phyloP scores from a whole-genome alignment of 345 rosid species.

The Ricinus communis region DNA sequence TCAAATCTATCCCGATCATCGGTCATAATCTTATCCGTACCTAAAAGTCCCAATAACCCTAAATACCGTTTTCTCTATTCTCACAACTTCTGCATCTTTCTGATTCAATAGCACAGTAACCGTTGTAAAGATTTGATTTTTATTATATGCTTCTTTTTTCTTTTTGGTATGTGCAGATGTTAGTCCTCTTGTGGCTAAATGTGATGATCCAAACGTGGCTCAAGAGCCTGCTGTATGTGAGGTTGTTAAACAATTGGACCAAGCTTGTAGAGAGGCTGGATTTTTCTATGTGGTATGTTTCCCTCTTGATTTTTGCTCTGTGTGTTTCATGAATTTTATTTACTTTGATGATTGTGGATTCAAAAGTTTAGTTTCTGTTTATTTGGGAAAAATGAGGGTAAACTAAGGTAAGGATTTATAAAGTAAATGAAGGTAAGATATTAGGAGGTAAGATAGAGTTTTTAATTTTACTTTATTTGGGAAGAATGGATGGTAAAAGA shows the following conservation, averaged over 20 bases:
- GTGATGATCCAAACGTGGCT: slow-evolving; percentile 59
- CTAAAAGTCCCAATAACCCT: no score
- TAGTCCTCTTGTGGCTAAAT: slow-evolving; percentile 52
- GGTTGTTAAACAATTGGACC: slow-evolving; percentile 64
- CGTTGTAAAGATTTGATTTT: no score
- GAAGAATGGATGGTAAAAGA: no score
- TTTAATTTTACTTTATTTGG: no score
- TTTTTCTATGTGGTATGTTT: slow-evolving; percentile 82
- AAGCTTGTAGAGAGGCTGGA: slow-evolving; percentile 81
- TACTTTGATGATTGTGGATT: background rate
- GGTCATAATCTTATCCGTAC: slow-evolving; percentile 32
- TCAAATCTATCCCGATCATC: slow-evolving; percentile 60
- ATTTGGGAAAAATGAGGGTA: no score
- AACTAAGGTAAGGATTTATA: no score
- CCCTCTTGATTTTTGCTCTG: background rate
- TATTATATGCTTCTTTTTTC: background rate
- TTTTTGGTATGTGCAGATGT: slow-evolving; percentile 47
- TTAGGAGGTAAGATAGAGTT: no score
- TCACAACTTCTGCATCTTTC: slow-evolving; percentile 14
- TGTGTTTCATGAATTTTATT: no score
- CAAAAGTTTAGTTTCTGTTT: background rate
- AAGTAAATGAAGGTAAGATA: no score
- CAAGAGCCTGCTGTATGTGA: slow-evolving; percentile 51
- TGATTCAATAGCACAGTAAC: slow-evolving; percentile 14
- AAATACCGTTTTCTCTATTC: background rate